A percentile compares a stretch with the other conserved stretches of the same genome.
phyloP scores from a whole-genome alignment of 1,284 basidiomycete genomes.

The Rhodotorula sp. region DNA sequence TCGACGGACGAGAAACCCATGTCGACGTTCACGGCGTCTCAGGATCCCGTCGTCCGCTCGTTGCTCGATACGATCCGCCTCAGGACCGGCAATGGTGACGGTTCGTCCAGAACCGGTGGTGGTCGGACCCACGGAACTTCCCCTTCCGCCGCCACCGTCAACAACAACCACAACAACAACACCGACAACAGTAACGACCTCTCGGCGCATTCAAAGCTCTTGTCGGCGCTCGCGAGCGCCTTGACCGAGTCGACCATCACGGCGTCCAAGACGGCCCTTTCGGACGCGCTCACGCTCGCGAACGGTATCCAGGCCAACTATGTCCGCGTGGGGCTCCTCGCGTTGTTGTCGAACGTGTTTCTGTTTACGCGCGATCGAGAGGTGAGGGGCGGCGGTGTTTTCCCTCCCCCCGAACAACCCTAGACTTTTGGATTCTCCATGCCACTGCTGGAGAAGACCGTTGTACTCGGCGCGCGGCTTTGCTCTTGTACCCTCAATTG shows the following conservation, averaged over 20 bases:
- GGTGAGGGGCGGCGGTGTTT: neutral
- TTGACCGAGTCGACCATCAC: conserved; percentile 13
- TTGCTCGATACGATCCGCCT: too few species aligned
- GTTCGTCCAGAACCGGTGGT: too few species aligned
- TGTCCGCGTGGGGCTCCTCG: conserved; percentile 11
- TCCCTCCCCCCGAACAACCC: too few species aligned
- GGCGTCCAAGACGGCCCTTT: conserved; percentile 11
- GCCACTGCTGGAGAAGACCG: too few species aligned
- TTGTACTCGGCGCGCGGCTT: too few species aligned
- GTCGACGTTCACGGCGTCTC: neutral
- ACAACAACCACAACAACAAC: neutral
- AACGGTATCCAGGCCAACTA: conserved; percentile 10
- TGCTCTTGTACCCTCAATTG: too few species aligned
- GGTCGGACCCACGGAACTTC: too few species aligned
- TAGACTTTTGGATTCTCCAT: too few species aligned
- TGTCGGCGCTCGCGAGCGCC: conserved; percentile 7
- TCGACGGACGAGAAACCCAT: neutral
- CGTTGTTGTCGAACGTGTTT: conserved; percentile 20
- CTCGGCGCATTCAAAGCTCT: neutral
- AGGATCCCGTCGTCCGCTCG: too few species aligned
- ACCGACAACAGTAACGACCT: too few species aligned
- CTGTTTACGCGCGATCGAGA: conserved; percentile 18
- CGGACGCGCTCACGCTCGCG: conserved; percentile 8
- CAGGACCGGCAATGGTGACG: too few species aligned
- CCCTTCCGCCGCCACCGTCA: too few species aligned